Evolutionary conservation across 2,329 filamentous ascomycete genomes (phyloP).

Genomic region (Emergomyces pasteurianus): DNA sequence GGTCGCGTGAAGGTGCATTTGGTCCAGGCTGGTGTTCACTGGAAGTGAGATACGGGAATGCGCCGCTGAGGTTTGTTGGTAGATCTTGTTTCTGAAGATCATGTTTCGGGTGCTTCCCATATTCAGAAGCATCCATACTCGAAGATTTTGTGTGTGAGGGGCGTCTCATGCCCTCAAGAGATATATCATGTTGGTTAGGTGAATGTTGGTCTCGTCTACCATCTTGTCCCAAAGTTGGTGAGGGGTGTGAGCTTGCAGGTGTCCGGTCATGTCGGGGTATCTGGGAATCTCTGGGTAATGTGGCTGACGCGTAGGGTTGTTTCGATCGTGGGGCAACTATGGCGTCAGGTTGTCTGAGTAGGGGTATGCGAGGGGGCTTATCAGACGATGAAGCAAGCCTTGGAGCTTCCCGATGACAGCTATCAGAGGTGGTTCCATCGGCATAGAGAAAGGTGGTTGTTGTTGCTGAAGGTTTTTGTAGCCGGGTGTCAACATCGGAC

Average conservation of each 20-base stretch:
- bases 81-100: slow-evolving; percentile 3
- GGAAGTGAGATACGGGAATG: background rate
- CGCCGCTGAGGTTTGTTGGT: slow-evolving; percentile 1
- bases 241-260: slow-evolving; percentile 16
- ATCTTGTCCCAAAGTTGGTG: slow-evolving; percentile 5
- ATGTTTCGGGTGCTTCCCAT: slow-evolving; percentile 1
- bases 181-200: background rate
- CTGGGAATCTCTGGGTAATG: slow-evolving; percentile 21
- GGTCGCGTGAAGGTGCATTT: background rate
- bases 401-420: slow-evolving; percentile 14
- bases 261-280: slow-evolving; percentile 15
- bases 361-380: background rate
- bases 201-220: background rate
- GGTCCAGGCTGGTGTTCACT: background rate
- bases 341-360: slow-evolving; percentile 3
- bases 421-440: slow-evolving; percentile 25
- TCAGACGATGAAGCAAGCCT: background rate
- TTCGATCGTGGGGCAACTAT: slow-evolving; percentile 6
- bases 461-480: slow-evolving; percentile 15
- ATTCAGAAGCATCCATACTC: slow-evolving; percentile 11
- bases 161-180: background rate
- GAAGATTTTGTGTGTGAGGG: slow-evolving; percentile 11
- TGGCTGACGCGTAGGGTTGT: slow-evolving; percentile 13
- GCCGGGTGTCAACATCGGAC: slow-evolving; percentile 19
- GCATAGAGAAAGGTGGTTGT: slow-evolving; percentile 25